Base-by-base conservation (phyloP, 2,329 filamentous ascomycete genomes). In the Calycina marina region DNA sequence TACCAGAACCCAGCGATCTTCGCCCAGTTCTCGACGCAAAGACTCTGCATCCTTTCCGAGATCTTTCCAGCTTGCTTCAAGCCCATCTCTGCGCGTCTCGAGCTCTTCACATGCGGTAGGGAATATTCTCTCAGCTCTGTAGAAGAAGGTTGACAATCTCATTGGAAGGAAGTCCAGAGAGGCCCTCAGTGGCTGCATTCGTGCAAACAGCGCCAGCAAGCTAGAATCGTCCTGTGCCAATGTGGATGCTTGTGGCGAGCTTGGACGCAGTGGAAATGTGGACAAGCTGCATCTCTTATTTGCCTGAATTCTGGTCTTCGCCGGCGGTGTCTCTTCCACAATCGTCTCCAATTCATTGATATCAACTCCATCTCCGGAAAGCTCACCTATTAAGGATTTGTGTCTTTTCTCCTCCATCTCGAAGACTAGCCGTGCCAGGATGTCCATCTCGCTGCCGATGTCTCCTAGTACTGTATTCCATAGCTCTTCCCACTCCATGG, bases 401-500 rank as follows among this genome's bases (percentile, higher is more conserved):
- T 96, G 88, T 29, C 90, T 70, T 42, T 85, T 79, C 58, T 96
- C 90, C 55, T 98, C 90, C 85, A 96, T 93, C 56, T 96, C 86
- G 49, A 96, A 96, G 17, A 96, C 82, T 29, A 93, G 61, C 24
- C 80, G 69, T 48, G 71, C 73, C 11, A 93, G 64, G 27, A 78
- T 76, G 42, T 90, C 81, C 50, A 85, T 77, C 57, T 98, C 90
- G 40, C 77, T 74, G 32, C 86, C 82, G 39, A 96, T 93, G 52
- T 96, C 88, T 27, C 86, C 88, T 3, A 98, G 63, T 3, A 96
- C 88, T 41, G 71, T 83, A 46, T 84, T 84, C 88, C 90, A 96
- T 20, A 98, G 65, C 57, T 96, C 86, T 55, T 94, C 86, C 88
- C 88, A 98, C 52, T 98, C 90, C 85, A 96, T 93, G 28, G 90